Conservation (phyloP, 805 yeast genomes). For the Saccharomycopsis selenospora region DNA sequence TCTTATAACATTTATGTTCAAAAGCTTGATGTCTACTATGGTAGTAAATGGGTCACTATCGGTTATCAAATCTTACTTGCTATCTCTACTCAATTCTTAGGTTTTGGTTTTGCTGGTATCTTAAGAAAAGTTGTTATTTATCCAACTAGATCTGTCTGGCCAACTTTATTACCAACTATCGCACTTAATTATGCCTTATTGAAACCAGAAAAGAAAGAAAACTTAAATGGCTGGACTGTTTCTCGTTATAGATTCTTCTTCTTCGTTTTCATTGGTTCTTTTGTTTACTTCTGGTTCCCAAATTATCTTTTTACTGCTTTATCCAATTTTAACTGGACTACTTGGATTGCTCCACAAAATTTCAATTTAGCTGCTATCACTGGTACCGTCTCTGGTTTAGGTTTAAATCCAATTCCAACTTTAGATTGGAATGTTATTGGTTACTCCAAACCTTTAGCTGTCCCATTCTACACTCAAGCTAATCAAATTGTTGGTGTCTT, state of each 20-base stretch:
- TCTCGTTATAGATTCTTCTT: slow-evolving; percentile 31
- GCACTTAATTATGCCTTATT: slow-evolving; percentile 42
- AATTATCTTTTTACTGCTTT: slow-evolving; percentile 36
- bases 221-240: slow-evolving; percentile 30
- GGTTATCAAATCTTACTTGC: slow-evolving; percentile 44
- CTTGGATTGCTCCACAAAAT: slow-evolving; percentile 50
- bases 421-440: slow-evolving; percentile 45
- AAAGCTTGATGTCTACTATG: slow-evolving; percentile 26
- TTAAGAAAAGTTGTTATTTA: slow-evolving; percentile 50
- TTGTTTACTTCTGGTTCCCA: slow-evolving; percentile 41
- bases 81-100: slow-evolving; percentile 52
- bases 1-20: slow-evolving; percentile 32
- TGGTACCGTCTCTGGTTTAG: slow-evolving; percentile 41
- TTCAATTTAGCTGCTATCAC: slow-evolving; percentile 41
- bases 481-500: slow-evolving; percentile 31
- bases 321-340: slow-evolving; percentile 45
- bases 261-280: slow-evolving; percentile 29
- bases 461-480: slow-evolving; percentile 37
- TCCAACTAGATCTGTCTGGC: slow-evolving; percentile 48
- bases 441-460: slow-evolving; percentile 31
- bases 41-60: slow-evolving; percentile 30
- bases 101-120: slow-evolving; percentile 60
- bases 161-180: slow-evolving; percentile 39
- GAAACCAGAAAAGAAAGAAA: slow-evolving; percentile 29
- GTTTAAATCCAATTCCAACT: slow-evolving; percentile 46